Evolutionary conservation across 116 monocot species (phyloP), one percentile per base, ranked within the genome.

Genomic region (Papilionanthe hybrid): DNA sequence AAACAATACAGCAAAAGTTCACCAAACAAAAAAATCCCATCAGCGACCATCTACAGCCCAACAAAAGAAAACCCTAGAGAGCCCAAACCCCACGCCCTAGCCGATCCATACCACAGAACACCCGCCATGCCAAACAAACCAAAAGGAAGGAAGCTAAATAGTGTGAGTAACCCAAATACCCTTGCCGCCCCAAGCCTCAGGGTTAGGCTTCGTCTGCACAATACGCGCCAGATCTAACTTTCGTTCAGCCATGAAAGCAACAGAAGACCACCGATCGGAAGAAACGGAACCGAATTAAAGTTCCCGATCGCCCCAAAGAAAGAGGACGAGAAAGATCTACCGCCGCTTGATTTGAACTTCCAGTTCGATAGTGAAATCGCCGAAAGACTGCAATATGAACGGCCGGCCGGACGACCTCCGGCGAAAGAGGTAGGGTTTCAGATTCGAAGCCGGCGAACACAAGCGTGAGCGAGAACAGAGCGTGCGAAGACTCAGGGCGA

Each of bases 181-280:
- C 60, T 78, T 78, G 50, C 75, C 75, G 27, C 48, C 23, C 37
- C 25, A 49, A 12, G 50, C 75, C 23, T 75, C 75, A 0, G 50
- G 49, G 10, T 5, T 47, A 15, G 27, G 75, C 25, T 75, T 75
- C 50, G 75, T 37, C 49, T n/a, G 78, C 19, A 25, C 19, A 41
- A 78, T 58, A 55, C 78, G 45, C 15, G 60, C 58, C 78, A 58
- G 60, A 78, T 78, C 78, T n/a, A 78, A 5, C 78, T 42, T 78
- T 60, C 57, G 41, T 48, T 78, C 57, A 19, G 78, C 78, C 78
- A 78, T 78, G 20, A 42, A 29, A 75, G 50, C 50, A 19, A 42
- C 49, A 1, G 49, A 19, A 73, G 75, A 28, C 50, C 42, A 25
- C 25, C 37, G 75, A 49, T 75, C 49, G 5, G 75, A 75, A 75